Conservation (phyloP, 257 asterid species). For the Solanum arcanum region DNA sequence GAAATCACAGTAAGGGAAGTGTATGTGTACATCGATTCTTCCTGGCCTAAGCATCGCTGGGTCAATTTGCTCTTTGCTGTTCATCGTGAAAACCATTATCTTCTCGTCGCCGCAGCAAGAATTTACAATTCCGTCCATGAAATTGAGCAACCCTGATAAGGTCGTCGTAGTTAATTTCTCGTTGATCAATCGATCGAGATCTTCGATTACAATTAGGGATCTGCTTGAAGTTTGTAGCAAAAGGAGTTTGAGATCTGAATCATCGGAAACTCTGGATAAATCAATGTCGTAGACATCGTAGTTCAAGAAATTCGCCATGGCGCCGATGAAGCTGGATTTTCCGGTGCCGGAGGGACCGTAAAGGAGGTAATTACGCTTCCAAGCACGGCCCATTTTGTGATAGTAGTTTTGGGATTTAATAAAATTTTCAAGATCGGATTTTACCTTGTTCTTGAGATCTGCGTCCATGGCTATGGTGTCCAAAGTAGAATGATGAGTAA, state of each 20-base stretch:
- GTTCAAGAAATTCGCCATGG: conserved; percentile 59
- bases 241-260: conserved; percentile 60
- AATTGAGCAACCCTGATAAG: conserved; percentile 54
- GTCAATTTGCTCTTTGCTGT: conserved; percentile 50
- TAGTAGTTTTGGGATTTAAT: conserved; percentile 68
- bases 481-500: conserved; percentile 78
- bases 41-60: conserved; percentile 70
- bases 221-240: conserved; percentile 58
- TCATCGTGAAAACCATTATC: conserved; percentile 74
- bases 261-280: conserved; percentile 41
- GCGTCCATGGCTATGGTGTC: conserved; percentile 81
- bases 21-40: conserved; percentile 66
- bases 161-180: conserved; percentile 45
- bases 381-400: conserved; percentile 73
- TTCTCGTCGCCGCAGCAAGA: conserved; percentile 82
- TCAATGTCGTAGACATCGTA: conserved; percentile 76
- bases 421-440: conserved; percentile 64
- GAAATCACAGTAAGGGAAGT: conserved; percentile 78
- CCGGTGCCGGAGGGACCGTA: conserved; percentile 88
- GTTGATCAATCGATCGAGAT: conserved; percentile 56
- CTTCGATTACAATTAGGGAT: conserved; percentile 68
- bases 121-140: conserved; percentile 75
- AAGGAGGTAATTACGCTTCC: conserved; percentile 78
- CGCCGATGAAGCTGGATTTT: conserved; percentile 67
- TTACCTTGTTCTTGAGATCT: conserved; percentile 69